Base-by-base conservation (phyloP, 2,329 filamentous ascomycete genomes). In the Botrytis sinoallii region DNA sequence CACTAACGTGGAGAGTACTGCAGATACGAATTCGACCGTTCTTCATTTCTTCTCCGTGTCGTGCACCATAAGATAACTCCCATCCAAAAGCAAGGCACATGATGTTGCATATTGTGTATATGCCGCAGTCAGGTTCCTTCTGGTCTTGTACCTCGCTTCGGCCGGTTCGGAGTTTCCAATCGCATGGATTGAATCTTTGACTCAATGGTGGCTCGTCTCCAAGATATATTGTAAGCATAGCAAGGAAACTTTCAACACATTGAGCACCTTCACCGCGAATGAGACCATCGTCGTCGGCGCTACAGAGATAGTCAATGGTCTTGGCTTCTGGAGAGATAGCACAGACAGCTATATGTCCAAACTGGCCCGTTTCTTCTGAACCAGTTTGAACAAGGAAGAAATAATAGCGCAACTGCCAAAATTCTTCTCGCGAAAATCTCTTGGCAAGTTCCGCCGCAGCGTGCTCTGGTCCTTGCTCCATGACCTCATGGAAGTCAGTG, bases 31-130 rank as follows among this genome's bases (percentile, higher is more conserved):
- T 22, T 42, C 69, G 55, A 3, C 59, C 25, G 10, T 42, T 18
- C 29, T 1, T 1, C 25, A 71, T 64, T 48, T 71, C 57, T 9
- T n/a, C 29, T 5, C 9, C 38, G 7, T 3, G 18, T 44, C 52
- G 60, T 57, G 6, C 7, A 18, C 38, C 52, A 20, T 44, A 70
- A 4, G 18, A 42, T 38, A 70, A 48, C 22, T 65, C 59, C 69
- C 69, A 71, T 9, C 59, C 69, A 22, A 71, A 71, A 22, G 59
- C 59, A 65, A 71, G 59, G 22, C 69, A 65, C 69, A 71, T 71
- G 57, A 52, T 25, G 25, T 65, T 71, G 42, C 42, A 64, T 60
- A 71, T 32, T n/a, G 20, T n/a, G 18, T 22, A 71, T 16, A 71
- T 10, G 42, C 40, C 59, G n/a, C 69, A 71, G 44, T 71, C 69